Percentiles rank a stretch among this genome's conserved stretches.
These are phyloP conservation scores for Chlamydomonas sp. DNA, from an alignment of 139 green algal species.

Conservation along the genomic window DNA sequence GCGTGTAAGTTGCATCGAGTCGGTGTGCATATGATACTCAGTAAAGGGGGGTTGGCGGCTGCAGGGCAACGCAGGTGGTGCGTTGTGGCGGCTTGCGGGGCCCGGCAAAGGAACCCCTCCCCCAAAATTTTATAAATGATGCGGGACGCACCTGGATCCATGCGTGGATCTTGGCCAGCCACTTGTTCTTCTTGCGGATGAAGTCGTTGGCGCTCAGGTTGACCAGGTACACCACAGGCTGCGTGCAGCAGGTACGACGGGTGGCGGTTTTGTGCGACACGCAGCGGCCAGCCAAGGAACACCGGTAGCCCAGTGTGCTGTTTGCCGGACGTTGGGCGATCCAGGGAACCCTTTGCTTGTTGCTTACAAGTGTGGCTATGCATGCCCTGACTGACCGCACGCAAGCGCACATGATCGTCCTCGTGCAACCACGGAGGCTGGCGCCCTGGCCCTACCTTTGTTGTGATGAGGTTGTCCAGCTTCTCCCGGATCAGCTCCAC, in stretches of 20 bases:
- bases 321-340: too few relatives aligned
- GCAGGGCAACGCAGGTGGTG: neutral
- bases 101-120: too few relatives aligned
- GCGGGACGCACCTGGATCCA: constrained; percentile 37
- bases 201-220: constrained; percentile 93
- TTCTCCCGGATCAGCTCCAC: constrained; percentile 81
- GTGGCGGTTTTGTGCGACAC: neutral
- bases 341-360: too few relatives aligned
- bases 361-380: too few relatives aligned
- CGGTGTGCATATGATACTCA: too few relatives aligned
- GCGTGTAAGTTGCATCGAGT: too few relatives aligned
- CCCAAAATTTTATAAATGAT: neutral
- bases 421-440: neutral
- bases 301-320: too few relatives aligned
- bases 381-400: too few relatives aligned
- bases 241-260: neutral
- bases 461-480: constrained; percentile 81
- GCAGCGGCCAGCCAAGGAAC: neutral
- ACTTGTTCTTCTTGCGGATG: constrained; percentile 96
- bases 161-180: constrained; percentile 80
- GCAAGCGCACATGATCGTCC: too few relatives aligned
- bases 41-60: neutral
- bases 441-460: constrained; percentile 79
- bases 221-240: constrained; percentile 85
- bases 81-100: neutral